Conservation (phyloP, 345 rosid species). For the Streptanthus diversifolius region DNA sequence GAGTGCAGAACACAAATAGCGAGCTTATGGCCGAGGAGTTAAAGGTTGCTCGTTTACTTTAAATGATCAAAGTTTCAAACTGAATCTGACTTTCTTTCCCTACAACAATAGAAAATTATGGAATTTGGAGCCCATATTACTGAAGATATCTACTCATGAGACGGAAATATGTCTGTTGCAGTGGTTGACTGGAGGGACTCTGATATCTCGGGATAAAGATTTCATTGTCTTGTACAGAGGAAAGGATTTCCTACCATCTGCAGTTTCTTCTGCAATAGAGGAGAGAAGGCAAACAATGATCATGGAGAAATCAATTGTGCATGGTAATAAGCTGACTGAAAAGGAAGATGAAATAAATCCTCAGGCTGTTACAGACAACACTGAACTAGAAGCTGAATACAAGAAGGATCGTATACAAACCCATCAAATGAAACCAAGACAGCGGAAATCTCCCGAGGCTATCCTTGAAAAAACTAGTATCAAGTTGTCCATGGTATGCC, state of each 20-base stretch:
- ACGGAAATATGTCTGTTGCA: constrained; percentile 38
- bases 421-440: constrained; percentile 31
- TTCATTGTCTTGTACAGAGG: constrained; percentile 85
- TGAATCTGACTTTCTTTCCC: neutral
- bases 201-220: constrained; percentile 79
- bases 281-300: constrained; percentile 50
- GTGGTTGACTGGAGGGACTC: constrained; percentile 87
- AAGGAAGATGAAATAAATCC: constrained; percentile 25
- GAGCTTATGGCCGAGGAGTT: constrained; percentile 86
- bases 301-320: constrained; percentile 34
- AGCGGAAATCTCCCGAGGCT: constrained; percentile 45
- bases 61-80: neutral
- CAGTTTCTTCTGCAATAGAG: constrained; percentile 80
- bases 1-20: constrained; percentile 71
- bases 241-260: constrained; percentile 88
- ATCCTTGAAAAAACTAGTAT: constrained; percentile 51
- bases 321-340: constrained; percentile 19
- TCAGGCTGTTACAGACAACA: constrained; percentile 9
- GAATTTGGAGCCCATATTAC: neutral
- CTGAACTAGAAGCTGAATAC: constrained; percentile 26
- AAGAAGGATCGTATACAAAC: constrained; percentile 24
- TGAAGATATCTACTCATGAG: constrained; percentile 27
- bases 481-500: constrained; percentile 68
- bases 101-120: neutral
- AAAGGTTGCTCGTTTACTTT: constrained; percentile 48